Conservation (phyloP, 768 basidiomycete species). For the Boletales sp. region DNA sequence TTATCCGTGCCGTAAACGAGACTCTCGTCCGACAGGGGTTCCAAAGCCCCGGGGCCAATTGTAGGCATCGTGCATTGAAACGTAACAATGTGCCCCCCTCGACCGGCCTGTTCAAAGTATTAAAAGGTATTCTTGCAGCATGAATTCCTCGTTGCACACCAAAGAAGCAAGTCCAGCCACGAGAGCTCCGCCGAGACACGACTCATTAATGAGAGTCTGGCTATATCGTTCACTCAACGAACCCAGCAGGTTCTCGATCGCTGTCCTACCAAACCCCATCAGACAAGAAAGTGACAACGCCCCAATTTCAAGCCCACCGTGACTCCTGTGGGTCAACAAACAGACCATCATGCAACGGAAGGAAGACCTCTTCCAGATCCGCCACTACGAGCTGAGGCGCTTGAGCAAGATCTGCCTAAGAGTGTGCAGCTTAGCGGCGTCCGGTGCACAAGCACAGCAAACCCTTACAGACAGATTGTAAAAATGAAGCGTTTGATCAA, state of each 20-base stretch:
- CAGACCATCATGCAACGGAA: constrained; percentile 67
- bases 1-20: constrained; percentile 80
- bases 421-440: constrained; percentile 15
- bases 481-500: constrained; percentile 78
- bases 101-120: constrained; percentile 43
- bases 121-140: constrained; percentile 9
- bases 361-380: constrained; percentile 90
- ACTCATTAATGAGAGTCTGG: constrained; percentile 43
- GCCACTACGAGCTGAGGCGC: constrained; percentile 75
- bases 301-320: constrained; percentile 44
- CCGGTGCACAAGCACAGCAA: constrained; percentile 3
- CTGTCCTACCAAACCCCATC: constrained; percentile 38
- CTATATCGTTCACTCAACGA: constrained; percentile 61
- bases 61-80: constrained; percentile 72
- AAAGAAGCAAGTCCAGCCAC: constrained; percentile 68
- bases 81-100: constrained; percentile 73
- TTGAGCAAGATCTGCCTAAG: constrained; percentile 42
- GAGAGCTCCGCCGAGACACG: constrained; percentile 78
- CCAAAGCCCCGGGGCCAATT: constrained; percentile 68
- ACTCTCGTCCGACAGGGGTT: constrained; percentile 53
- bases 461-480: constrained; percentile 79
- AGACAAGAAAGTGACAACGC: neutral
- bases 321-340: constrained; percentile 74
- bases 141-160: constrained; percentile 39
- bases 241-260: constrained; percentile 65